These are phyloP conservation scores for Trichoderma sp. DNA, from an alignment of 2,329 filamentous ascomycete species.

Conservation along the genomic window DNA sequence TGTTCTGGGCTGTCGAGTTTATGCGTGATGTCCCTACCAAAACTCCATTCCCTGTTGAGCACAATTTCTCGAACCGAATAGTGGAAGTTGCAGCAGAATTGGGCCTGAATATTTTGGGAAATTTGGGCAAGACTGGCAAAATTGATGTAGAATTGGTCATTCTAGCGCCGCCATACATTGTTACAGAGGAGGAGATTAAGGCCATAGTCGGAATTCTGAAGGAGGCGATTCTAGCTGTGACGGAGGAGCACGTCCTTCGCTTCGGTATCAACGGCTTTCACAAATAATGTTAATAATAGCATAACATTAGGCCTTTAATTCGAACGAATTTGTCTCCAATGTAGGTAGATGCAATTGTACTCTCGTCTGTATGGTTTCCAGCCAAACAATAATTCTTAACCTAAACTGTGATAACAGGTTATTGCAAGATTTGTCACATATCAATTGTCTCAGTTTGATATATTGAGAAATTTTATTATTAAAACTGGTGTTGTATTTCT, in stretches of 20 bases:
- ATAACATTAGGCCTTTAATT: background rate
- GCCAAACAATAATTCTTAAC: background rate
- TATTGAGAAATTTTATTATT: no score
- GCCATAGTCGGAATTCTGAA: background rate
- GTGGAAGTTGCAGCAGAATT: background rate
- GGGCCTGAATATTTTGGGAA: background rate
- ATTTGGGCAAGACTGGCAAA: background rate
- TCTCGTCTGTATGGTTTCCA: background rate
- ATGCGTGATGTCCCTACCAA: background rate
- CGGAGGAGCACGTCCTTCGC: background rate
- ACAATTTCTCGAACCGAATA: background rate
- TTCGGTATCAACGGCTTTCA: background rate
- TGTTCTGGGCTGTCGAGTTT: background rate
- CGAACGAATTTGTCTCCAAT: background rate
- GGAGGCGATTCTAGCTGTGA: background rate
- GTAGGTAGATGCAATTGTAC: background rate
- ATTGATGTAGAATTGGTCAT: background rate
- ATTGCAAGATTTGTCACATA: background rate
- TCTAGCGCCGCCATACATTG: background rate
- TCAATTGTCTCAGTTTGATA: no score
- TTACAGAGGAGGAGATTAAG: background rate
- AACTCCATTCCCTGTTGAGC: background rate
- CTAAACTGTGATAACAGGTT: background rate
- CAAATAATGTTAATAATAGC: accelerated
- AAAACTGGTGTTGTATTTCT: no score